These are phyloP conservation scores for Microsporum audouinii DNA, from an alignment of 2,329 filamentous ascomycete species.

Conservation along the genomic window DNA sequence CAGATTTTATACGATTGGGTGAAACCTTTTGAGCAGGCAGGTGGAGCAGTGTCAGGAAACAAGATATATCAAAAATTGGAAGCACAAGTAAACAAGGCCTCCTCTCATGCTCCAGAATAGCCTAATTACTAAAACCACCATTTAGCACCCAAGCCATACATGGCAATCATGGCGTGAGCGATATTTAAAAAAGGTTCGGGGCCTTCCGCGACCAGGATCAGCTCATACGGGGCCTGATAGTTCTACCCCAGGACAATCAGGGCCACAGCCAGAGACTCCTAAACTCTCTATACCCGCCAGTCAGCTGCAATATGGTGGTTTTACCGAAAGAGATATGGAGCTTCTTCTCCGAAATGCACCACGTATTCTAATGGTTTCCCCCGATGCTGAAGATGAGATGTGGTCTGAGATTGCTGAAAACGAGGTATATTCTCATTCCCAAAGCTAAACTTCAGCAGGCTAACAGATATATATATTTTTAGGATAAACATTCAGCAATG, in stretches of 20 bases:
- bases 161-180: constrained; percentile 41
- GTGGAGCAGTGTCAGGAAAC: constrained; percentile 29
- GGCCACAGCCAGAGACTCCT: not conserved
- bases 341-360: constrained; percentile 17
- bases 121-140: not conserved
- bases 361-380: constrained; percentile 15
- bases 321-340: constrained; percentile 17
- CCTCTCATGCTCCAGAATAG: not conserved
- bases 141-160: constrained; percentile 35
- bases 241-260: not conserved
- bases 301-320: constrained; percentile 5
- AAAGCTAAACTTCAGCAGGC: not conserved
- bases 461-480: not conserved
- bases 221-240: not conserved
- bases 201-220: constrained; percentile 26
- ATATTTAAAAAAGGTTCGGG: constrained; percentile 33
- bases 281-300: not conserved
- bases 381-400: constrained; percentile 13
- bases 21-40: constrained; percentile 24
- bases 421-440: constrained; percentile 9
- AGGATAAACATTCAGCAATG: constrained; percentile 8
- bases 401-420: constrained; percentile 19
- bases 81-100: constrained; percentile 22
- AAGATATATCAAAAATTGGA: constrained; percentile 37
- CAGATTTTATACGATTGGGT: constrained; percentile 36